A percentile compares a stretch with the other conserved stretches of the same genome.
Evolutionary conservation across 768 basidiomycete species (phyloP).

Genomic region (Phaeotremella fagi): DNA sequence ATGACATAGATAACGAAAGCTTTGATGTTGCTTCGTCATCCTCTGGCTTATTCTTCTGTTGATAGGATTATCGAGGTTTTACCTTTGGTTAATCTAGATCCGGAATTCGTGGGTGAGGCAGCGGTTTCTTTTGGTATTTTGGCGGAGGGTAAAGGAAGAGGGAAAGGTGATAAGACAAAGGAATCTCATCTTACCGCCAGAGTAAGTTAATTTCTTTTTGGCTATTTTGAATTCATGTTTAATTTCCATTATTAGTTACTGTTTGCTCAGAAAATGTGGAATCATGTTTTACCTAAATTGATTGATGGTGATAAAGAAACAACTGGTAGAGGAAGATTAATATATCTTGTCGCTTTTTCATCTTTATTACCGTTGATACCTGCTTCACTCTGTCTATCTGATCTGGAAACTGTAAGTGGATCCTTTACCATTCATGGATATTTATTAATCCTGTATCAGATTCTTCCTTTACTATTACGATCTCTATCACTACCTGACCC

Average conservation of each 20-base stretch:
- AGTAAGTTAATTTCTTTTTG: constrained; percentile 52
- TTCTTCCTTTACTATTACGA: constrained; percentile 81
- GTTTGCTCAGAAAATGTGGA: constrained; percentile 58
- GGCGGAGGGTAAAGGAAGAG: constrained; percentile 55
- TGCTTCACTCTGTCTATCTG: constrained; percentile 63
- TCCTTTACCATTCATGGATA: background rate
- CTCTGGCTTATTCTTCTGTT: constrained; percentile 56
- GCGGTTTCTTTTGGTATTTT: constrained; percentile 71
- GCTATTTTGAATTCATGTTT: no score
- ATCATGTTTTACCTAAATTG: constrained; percentile 66
- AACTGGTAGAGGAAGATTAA: constrained; percentile 56
- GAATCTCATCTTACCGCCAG: constrained; percentile 70
- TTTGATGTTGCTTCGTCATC: constrained; percentile 69
- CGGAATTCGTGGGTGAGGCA: constrained; percentile 62
- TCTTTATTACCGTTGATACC: constrained; percentile 76
- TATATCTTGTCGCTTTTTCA: constrained; percentile 77
- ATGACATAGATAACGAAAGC: constrained; percentile 66
- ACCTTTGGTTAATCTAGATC: constrained; percentile 52
- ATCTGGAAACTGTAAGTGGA: constrained; percentile 56
- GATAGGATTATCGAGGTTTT: constrained; percentile 68
- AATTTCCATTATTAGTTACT: no score
- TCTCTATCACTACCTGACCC: constrained; percentile 73
- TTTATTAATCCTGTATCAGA: constrained; percentile 52
- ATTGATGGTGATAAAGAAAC: constrained; percentile 61
- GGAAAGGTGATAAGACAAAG: constrained; percentile 62